These are phyloP conservation scores for Vitis hybrid DNA, from an alignment of 177 flowering plant species.

Conservation along the genomic window DNA sequence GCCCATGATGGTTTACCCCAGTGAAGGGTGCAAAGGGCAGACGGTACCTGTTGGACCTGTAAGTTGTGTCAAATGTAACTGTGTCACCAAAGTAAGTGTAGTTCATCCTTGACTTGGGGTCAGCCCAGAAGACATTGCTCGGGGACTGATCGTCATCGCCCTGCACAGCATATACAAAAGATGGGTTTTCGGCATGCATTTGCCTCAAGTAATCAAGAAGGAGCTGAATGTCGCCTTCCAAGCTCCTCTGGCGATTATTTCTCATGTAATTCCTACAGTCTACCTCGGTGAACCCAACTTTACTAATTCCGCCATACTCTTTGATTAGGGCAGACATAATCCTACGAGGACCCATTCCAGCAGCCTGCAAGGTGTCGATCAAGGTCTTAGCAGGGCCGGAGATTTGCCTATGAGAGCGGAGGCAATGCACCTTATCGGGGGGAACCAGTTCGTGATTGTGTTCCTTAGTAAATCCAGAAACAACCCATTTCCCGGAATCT, in stretches of 20 bases:
- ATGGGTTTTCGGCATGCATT: conserved; percentile 47
- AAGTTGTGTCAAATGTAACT: conserved; percentile 60
- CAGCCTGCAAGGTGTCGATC: conserved; percentile 72
- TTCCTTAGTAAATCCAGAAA: conserved; percentile 53
- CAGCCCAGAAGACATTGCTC: conserved; percentile 79
- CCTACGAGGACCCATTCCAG: conserved; percentile 71
- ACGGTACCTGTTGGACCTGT: conserved; percentile 56
- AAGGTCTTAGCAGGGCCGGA: conserved; percentile 64
- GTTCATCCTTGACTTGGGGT: conserved; percentile 58
- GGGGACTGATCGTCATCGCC: conserved; percentile 56
- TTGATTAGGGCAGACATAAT: conserved; percentile 66
- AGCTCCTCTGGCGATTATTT: conserved; percentile 51
- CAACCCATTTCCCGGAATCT: conserved; percentile 66
- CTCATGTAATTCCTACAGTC: conserved; percentile 77
- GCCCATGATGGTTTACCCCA: conserved; percentile 64
- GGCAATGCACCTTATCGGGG: conserved; percentile 68
- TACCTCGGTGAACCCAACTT: conserved; percentile 71
- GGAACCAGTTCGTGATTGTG: conserved; percentile 76
- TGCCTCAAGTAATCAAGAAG: conserved; percentile 58
- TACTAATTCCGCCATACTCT: conserved; percentile 67
- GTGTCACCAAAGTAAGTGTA: conserved; percentile 76
- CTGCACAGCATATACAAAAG: conserved; percentile 73
- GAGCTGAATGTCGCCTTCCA: conserved; percentile 72
- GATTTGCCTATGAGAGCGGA: conserved; percentile 72
- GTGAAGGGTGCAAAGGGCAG: conserved; percentile 65